Evolutionary conservation across 805 yeast genomes (phyloP).

Genomic region (Vanderwaltozyma tropicalis): DNA sequence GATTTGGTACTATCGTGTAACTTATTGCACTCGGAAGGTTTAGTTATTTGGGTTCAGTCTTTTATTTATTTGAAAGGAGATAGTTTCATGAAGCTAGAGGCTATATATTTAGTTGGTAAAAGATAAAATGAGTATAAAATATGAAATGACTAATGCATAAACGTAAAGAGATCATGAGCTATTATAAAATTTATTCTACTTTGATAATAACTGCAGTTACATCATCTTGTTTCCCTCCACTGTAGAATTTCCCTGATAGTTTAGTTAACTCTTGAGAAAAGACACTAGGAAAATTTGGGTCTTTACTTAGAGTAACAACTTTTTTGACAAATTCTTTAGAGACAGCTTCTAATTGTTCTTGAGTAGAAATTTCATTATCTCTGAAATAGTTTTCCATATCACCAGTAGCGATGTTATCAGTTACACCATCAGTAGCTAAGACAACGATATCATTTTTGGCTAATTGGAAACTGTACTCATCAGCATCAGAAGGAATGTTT

Average conservation of each 20-base stretch:
- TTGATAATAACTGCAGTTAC: slow-evolving; percentile 40
- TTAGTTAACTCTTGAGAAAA: slow-evolving; percentile 48
- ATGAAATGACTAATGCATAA: too few relatives aligned
- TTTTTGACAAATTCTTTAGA: slow-evolving; percentile 50
- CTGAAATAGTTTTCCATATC: slow-evolving; percentile 62
- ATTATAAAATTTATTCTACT: background rate
- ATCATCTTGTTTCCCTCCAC: slow-evolving; percentile 95
- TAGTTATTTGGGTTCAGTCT: too few relatives aligned
- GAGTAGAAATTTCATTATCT: slow-evolving; percentile 31
- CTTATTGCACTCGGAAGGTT: too few relatives aligned
- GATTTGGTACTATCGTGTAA: too few relatives aligned
- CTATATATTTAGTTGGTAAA: too few relatives aligned
- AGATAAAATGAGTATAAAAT: too few relatives aligned
- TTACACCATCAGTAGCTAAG: slow-evolving; percentile 89
- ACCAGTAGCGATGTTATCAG: slow-evolving; percentile 67
- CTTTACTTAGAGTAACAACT: slow-evolving; percentile 61
- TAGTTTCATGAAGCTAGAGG: too few relatives aligned
- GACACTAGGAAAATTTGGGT: slow-evolving; percentile 68
- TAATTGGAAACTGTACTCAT: slow-evolving; percentile 53
- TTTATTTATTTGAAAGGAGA: too few relatives aligned
- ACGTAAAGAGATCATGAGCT: slow-evolving; percentile 5
- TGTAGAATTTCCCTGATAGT: slow-evolving; percentile 30
- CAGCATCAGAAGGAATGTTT: slow-evolving; percentile 63
- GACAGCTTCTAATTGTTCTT: slow-evolving; percentile 33
- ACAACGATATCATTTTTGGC: slow-evolving; percentile 64